Conservation (phyloP, 805 yeast genomes). For the Spathaspora girioi region DNA sequence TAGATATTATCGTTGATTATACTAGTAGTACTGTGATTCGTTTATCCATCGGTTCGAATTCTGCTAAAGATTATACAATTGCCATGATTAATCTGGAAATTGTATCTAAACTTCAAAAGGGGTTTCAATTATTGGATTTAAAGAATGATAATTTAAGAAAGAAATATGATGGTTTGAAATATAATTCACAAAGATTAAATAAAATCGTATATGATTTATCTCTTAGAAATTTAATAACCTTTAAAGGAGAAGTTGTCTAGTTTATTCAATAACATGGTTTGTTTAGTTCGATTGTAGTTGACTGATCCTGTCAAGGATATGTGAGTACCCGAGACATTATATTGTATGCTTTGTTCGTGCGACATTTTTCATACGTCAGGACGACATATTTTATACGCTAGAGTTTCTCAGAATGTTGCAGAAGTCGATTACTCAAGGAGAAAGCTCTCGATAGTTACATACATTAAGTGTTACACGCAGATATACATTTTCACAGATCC, state of each 20-base stretch:
- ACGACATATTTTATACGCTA: too few relatives aligned
- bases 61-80: constrained; percentile 13
- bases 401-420: too few relatives aligned
- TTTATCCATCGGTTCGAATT: constrained; percentile 11
- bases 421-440: too few relatives aligned
- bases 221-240: constrained; percentile 13
- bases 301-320: too few relatives aligned
- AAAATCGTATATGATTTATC: constrained; percentile 23
- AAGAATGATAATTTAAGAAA: constrained; percentile 25
- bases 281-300: not conserved
- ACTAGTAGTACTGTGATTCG: constrained; percentile 21
- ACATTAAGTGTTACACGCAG: too few relatives aligned
- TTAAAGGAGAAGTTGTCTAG: constrained; percentile 9
- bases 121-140: constrained; percentile 25
- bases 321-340: too few relatives aligned
- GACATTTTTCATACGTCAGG: too few relatives aligned
- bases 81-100: constrained; percentile 18
- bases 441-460: too few relatives aligned
- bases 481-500: too few relatives aligned
- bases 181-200: constrained; percentile 22
- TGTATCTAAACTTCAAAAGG: constrained; percentile 20
- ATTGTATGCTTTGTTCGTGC: too few relatives aligned
- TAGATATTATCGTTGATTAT: constrained; percentile 22
- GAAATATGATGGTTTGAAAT: constrained; percentile 26
- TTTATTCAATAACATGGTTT: not conserved